These are phyloP conservation scores for Suillus decipiens DNA, from an alignment of 768 basidiomycete species.

Conservation along the genomic window DNA sequence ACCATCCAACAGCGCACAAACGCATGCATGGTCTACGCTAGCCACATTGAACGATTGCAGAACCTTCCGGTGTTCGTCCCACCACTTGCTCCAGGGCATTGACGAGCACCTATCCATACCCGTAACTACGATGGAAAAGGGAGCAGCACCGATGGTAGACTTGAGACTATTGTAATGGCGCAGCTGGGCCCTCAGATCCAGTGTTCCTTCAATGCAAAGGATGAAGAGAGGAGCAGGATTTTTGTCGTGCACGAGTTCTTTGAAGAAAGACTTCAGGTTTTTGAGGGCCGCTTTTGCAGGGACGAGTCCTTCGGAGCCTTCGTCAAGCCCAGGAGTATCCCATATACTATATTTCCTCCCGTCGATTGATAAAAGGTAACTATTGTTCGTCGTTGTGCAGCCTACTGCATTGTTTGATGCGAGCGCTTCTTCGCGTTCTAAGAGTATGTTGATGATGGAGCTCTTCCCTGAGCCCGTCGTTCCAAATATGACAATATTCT, in stretches of 20 bases:
- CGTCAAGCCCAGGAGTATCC: conserved; percentile 31
- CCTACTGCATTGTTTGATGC: conserved; percentile 28
- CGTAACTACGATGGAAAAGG: conserved; percentile 1
- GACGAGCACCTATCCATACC: conserved; percentile 1
- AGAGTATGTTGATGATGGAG: neutral
- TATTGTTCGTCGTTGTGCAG: conserved; percentile 27
- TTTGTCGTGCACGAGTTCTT: conserved; percentile 23
- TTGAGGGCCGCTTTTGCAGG: conserved; percentile 26
- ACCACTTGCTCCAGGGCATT: neutral
- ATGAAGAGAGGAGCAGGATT: neutral
- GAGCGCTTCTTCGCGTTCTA: neutral
- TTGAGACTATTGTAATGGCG: neutral
- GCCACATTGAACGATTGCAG: neutral
- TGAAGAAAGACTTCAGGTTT: conserved; percentile 22
- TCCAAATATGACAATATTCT: neutral
- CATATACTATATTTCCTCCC: conserved; percentile 31
- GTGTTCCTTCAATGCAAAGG: neutral
- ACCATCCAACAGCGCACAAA: neutral
- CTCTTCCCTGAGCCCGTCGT: neutral
- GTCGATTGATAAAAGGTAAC: conserved; percentile 28
- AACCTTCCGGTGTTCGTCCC: neutral
- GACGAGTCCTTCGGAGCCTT: conserved; percentile 22
- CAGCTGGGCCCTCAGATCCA: neutral
- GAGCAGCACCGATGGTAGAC: neutral
- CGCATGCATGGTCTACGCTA: conserved; percentile 1